Percentiles rank a stretch among this genome's conserved stretches.
These are phyloP conservation scores for Terana coerulea DNA, from an alignment of 768 basidiomycete genomes.

Conservation along the genomic window DNA sequence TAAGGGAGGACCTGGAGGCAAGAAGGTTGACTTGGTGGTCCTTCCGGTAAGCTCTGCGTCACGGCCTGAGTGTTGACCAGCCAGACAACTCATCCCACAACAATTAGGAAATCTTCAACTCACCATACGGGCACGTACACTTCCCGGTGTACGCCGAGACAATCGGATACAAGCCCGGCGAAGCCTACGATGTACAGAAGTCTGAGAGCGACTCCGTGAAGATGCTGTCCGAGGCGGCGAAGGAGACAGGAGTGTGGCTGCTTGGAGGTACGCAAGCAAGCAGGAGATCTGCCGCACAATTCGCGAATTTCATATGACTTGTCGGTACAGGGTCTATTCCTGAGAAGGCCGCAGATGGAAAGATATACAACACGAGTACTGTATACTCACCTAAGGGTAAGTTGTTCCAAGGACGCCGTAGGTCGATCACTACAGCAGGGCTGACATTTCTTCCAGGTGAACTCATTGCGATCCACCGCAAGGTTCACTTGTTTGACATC, in stretches of 20 bases:
- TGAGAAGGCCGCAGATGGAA: slow-evolving; percentile 66
- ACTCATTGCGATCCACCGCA: slow-evolving; percentile 84
- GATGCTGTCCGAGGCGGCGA: slow-evolving; percentile 79
- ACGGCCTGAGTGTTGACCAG: too few relatives aligned
- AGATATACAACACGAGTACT: slow-evolving; percentile 90
- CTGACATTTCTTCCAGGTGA: slow-evolving; percentile 49
- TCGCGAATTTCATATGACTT: neutral
- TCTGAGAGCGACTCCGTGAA: slow-evolving; percentile 73
- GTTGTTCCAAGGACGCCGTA: neutral
- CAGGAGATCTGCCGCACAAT: neutral
- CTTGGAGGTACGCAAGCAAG: slow-evolving; percentile 65
- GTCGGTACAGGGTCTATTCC: slow-evolving; percentile 81
- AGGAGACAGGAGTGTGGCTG: slow-evolving; percentile 79
- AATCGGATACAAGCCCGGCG: slow-evolving; percentile 58
- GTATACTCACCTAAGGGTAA: slow-evolving; percentile 81
- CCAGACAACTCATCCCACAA: neutral
- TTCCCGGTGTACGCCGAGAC: slow-evolving; percentile 84
- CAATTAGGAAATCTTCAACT: slow-evolving; percentile 81
- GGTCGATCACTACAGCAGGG: neutral
- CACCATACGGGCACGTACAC: slow-evolving; percentile 73
- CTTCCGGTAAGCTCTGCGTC: slow-evolving; percentile 72
- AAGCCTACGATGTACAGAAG: slow-evolving; percentile 50
- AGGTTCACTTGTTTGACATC: slow-evolving; percentile 96
- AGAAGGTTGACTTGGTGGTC: slow-evolving; percentile 77
- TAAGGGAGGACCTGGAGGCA: slow-evolving; percentile 24